phyloP scores from a whole-genome alignment of 305 asterid genomes.

The Andrographis paniculata region DNA sequence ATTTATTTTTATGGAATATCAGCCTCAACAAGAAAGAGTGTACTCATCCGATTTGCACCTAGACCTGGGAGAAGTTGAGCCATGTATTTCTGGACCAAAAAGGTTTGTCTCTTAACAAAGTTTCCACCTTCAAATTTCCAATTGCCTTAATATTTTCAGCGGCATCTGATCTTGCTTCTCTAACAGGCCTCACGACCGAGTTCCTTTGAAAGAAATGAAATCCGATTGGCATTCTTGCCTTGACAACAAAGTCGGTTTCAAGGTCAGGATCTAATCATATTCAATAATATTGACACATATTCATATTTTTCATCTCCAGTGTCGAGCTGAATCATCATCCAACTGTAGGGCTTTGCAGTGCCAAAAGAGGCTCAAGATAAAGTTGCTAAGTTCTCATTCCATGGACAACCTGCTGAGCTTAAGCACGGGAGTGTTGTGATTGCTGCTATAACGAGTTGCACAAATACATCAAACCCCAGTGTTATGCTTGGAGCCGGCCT shows the following conservation, averaged over 20 bases:
- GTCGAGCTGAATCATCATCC: conserved; percentile 10
- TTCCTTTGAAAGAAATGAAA: conserved; percentile 84
- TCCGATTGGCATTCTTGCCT: conserved; percentile 97
- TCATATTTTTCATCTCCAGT: not conserved
- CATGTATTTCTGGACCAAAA: conserved; percentile 92
- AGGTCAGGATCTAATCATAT: conserved; percentile 39
- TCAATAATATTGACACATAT: too few relatives aligned
- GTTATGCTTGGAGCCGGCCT: conserved; percentile 99
- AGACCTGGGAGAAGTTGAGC: conserved; percentile 65
- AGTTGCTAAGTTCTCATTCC: conserved; percentile 71
- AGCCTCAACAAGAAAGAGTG: conserved; percentile 83
- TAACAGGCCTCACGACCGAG: conserved; percentile 94
- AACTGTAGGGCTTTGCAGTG: conserved; percentile 77
- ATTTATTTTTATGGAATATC: conserved; percentile 21
- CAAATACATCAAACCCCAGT: conserved; percentile 97
- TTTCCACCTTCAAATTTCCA: conserved; percentile 8
- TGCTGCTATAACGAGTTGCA: conserved; percentile 98
- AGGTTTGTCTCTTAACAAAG: conserved; percentile 29
- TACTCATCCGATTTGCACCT: conserved; percentile 70
- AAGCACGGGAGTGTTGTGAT: conserved; percentile 93
- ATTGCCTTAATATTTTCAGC: conserved; percentile 13
- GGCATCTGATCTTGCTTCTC: conserved; percentile 18
- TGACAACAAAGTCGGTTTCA: conserved; percentile 88
- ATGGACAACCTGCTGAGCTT: conserved; percentile 87
- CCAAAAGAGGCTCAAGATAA: conserved; percentile 89